A percentile compares a stretch with the other conserved stretches of the same genome.
phyloP scores from a whole-genome alignment of 2,329 filamentous ascomycete genomes.

The Cytospora leucostoma region DNA sequence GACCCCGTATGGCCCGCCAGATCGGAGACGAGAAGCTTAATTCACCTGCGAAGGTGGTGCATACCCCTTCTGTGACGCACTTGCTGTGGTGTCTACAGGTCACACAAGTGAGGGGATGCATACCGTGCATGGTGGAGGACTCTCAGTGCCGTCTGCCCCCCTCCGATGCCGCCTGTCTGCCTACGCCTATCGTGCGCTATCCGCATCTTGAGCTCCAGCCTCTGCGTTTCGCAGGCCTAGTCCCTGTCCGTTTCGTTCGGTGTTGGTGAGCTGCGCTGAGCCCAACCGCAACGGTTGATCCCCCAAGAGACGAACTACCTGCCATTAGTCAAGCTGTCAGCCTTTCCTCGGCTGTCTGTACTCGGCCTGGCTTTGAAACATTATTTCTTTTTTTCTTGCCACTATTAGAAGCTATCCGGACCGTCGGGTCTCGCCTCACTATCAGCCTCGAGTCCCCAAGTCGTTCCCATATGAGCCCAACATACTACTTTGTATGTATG shows the following conservation, averaged over 20 bases:
- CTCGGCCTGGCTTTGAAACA: neutral
- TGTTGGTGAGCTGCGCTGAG: conserved; percentile 8
- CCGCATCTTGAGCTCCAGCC: conserved; percentile 14
- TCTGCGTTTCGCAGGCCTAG: conserved; percentile 5
- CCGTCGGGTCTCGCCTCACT: conserved; percentile 1
- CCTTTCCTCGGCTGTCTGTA: neutral
- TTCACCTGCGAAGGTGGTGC: conserved; percentile 6
- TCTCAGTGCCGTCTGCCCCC: neutral
- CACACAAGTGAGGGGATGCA: conserved; percentile 26
- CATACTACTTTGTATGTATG: neutral
- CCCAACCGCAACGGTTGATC: neutral
- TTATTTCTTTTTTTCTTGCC: neutral
- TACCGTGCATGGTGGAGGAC: conserved; percentile 10
- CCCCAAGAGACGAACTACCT: neutral
- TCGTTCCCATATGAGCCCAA: neutral
- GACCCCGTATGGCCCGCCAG: conserved; percentile 16
- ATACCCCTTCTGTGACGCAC: conserved; percentile 5
- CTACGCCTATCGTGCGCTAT: too few relatives aligned
- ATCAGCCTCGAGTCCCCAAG: neutral
- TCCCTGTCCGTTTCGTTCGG: conserved; percentile 17
- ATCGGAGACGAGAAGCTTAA: conserved; percentile 21
- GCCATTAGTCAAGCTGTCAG: conserved; percentile 4
- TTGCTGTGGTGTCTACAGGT: conserved; percentile 9
- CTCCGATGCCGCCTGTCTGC: conserved; percentile 11
- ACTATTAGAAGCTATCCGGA: conserved; percentile 6